These are phyloP conservation scores for Alternaria sp. DNA, from an alignment of 2,329 filamentous ascomycete species.

Conservation along the genomic window DNA sequence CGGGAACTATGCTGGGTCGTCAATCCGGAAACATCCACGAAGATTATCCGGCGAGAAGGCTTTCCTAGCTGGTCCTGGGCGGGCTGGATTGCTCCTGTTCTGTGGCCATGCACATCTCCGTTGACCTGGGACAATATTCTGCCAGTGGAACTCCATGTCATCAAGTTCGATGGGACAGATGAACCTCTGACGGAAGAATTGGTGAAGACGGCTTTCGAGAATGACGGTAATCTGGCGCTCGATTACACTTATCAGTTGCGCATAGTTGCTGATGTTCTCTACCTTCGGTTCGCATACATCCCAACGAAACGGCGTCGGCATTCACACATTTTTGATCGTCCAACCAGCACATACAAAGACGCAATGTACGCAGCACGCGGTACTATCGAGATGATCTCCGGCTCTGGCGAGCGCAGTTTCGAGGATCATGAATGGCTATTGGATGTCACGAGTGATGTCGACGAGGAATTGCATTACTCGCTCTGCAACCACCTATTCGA, in stretches of 20 bases:
- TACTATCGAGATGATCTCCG: neutral
- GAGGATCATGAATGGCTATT: neutral
- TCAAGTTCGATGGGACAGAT: neutral
- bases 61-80: conserved; percentile 6
- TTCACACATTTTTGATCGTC: neutral
- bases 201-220: neutral
- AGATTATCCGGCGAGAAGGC: neutral
- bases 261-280: neutral
- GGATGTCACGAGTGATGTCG: neutral
- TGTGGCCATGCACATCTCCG: neutral
- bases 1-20: neutral
- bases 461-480: neutral
- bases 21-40: neutral
- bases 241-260: neutral
- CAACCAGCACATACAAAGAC: neutral
- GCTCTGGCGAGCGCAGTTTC: neutral
- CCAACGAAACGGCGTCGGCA: neutral
- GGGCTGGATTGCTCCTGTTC: neutral
- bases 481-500: neutral
- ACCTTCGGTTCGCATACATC: neutral
- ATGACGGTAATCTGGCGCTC: neutral
- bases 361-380: neutral
- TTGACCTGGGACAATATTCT: neutral
- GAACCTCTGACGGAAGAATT: neutral
- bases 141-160: neutral